Evolutionary conservation across 225 moss, liverwort and hornwort species (phyloP).

Genomic region (Sphagnum tenellum): DNA sequence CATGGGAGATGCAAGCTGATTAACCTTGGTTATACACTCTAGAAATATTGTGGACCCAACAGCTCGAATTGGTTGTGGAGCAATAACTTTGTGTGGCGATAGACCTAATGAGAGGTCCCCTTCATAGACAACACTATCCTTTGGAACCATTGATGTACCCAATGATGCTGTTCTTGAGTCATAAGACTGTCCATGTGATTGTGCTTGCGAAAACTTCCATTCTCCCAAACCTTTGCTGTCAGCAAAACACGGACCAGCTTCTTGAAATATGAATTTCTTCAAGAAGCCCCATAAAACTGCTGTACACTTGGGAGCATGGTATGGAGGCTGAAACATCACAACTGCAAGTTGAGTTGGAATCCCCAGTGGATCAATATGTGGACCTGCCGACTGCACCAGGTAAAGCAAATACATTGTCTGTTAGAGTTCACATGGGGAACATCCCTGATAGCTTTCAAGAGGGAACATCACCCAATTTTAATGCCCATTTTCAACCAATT

Average conservation of each 20-base stretch:
- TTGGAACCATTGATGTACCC: neutral
- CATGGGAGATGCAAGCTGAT: constrained; percentile 13
- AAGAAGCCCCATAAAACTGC: constrained; percentile 60
- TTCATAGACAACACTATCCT: neutral
- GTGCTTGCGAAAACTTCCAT: constrained; percentile 4
- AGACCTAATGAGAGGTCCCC: constrained; percentile 4
- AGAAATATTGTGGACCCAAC: constrained; percentile 58
- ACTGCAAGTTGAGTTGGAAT: constrained; percentile 37
- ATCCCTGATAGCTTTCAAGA: no score
- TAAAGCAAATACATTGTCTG: neutral
- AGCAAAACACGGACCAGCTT: constrained; percentile 13
- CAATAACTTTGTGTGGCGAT: constrained; percentile 25
- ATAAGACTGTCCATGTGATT: neutral
- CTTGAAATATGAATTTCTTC: constrained; percentile 53
- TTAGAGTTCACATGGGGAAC: no score
- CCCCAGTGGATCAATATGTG: constrained; percentile 73
- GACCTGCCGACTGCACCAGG: constrained; percentile 32
- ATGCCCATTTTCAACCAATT: no score
- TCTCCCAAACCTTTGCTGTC: constrained; percentile 4
- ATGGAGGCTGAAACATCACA: constrained; percentile 37
- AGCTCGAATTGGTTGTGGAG: constrained; percentile 39
- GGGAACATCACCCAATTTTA: no score
- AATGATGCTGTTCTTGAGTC: neutral
- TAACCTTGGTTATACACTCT: constrained; percentile 12
- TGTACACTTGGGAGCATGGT: constrained; percentile 25